Percentiles rank a stretch among this genome's conserved stretches.
Evolutionary conservation across 805 yeast species (phyloP).

Genomic region (Ogataea ramenticola): DNA sequence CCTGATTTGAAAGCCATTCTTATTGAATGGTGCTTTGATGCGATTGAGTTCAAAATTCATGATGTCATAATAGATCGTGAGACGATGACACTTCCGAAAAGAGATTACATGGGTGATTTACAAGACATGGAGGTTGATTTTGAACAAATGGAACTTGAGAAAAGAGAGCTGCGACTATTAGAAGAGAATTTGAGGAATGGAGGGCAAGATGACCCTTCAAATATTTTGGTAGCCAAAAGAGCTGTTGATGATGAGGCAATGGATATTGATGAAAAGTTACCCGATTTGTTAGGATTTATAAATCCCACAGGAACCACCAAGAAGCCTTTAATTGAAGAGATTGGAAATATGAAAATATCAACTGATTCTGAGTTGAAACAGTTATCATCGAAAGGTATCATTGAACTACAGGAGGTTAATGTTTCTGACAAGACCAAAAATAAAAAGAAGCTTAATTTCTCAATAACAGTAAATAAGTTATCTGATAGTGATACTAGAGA

Average conservation of each 20-base stretch:
- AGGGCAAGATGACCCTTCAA: constrained; percentile 30
- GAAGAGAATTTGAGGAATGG: constrained; percentile 28
- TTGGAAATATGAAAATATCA: constrained; percentile 24
- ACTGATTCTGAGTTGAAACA: not conserved
- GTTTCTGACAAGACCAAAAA: too few relatives aligned
- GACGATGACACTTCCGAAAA: constrained; percentile 54
- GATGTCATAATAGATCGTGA: constrained; percentile 51
- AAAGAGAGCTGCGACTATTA: constrained; percentile 24
- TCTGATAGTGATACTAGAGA: constrained; percentile 15
- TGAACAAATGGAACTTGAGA: constrained; percentile 27
- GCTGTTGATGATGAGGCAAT: constrained; percentile 14
- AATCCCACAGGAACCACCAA: constrained; percentile 1
- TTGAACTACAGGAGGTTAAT: too few relatives aligned
- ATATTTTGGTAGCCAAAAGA: constrained; percentile 34
- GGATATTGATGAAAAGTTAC: constrained; percentile 1
- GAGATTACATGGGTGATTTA: constrained; percentile 63
- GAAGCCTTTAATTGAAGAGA: constrained; percentile 50
- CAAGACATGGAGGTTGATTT: constrained; percentile 39
- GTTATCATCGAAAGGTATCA: too few relatives aligned
- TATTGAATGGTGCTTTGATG: constrained; percentile 79
- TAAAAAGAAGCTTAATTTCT: constrained; percentile 8
- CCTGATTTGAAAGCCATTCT: constrained; percentile 55
- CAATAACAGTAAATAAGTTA: constrained; percentile 16
- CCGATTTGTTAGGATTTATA: not conserved
- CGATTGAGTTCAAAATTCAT: constrained; percentile 43